Conservation (phyloP, 495 filamentous ascomycete genomes). For the Jackrogersella multiformis region DNA sequence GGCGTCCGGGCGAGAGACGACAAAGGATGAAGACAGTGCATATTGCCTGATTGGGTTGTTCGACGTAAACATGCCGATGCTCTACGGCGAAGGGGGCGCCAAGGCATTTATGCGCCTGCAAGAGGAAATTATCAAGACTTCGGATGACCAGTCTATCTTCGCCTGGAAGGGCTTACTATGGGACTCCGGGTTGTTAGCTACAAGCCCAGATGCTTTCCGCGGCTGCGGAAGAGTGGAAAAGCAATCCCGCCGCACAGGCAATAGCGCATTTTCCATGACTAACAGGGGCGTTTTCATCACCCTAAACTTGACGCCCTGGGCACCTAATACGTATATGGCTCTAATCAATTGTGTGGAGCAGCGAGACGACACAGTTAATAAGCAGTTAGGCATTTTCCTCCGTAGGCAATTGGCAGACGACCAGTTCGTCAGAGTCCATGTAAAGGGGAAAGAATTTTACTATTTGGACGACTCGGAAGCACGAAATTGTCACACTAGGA, state of each 20-base stretch:
- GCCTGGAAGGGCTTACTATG: conserved; percentile 6
- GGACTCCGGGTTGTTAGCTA: neutral
- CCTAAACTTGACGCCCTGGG: neutral
- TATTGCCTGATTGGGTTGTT: conserved; percentile 16
- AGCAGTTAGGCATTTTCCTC: neutral
- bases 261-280: neutral
- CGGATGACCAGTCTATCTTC: conserved; percentile 36
- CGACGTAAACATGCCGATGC: conserved; percentile 18
- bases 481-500: neutral
- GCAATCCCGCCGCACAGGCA: neutral
- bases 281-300: neutral
- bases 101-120: conserved; percentile 41
- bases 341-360: neutral
- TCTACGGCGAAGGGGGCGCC: conserved; percentile 36
- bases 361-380: no score
- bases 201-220: neutral
- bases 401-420: neutral
- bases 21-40: neutral
- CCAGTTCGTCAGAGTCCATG: neutral
- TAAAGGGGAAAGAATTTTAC: neutral
- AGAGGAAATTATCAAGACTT: conserved; percentile 44
- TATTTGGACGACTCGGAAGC: neutral
- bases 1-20: conserved; percentile 9
- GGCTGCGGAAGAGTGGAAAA: no score
- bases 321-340: neutral